phyloP scores from a whole-genome alignment of 2,329 filamentous ascomycete species.

The Pseudocercospora musae region DNA sequence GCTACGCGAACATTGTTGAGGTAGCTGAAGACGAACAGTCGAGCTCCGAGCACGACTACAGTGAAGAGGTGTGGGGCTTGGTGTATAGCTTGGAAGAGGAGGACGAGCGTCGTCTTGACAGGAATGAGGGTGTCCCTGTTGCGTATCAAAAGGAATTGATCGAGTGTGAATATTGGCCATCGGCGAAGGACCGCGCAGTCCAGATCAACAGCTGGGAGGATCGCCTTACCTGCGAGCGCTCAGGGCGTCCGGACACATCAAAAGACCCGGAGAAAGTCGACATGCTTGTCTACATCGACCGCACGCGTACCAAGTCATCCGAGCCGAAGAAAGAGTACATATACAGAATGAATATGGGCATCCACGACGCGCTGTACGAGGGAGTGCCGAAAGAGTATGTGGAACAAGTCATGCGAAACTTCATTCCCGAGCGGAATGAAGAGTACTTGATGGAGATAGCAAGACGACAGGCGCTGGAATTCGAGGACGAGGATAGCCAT shows the following conservation, averaged over 20 bases:
- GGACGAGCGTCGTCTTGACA: conserved; percentile 55
- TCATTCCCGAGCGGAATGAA: conserved; percentile 39
- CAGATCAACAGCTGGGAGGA: neutral
- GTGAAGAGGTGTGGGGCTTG: conserved; percentile 54
- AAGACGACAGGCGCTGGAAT: conserved; percentile 37
- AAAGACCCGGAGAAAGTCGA: conserved; percentile 24
- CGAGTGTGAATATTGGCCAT: conserved; percentile 44
- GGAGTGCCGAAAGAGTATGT: conserved; percentile 58
- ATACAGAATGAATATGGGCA: conserved; percentile 60
- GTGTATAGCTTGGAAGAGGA: conserved; percentile 51
- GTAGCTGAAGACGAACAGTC: conserved; percentile 4
- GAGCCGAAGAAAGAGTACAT: conserved; percentile 58
- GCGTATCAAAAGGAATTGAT: conserved; percentile 58
- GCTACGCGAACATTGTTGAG: conserved; percentile 65
- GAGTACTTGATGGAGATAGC: conserved; percentile 32
- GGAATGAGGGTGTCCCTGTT: conserved; percentile 60
- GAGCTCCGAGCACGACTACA: conserved; percentile 17
- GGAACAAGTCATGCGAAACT: conserved; percentile 52
- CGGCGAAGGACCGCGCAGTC: conserved; percentile 4
- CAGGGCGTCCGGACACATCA: conserved; percentile 25
- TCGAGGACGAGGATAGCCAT: conserved; percentile 23
- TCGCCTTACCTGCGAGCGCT: neutral
- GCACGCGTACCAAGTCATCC: conserved; percentile 39
- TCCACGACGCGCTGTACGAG: conserved; percentile 54
- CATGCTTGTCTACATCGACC: conserved; percentile 62